Evolutionary conservation across 257 asterid genomes (phyloP), one percentile per base, ranked within the genome.

Genomic region (Salvia hispanica): DNA sequence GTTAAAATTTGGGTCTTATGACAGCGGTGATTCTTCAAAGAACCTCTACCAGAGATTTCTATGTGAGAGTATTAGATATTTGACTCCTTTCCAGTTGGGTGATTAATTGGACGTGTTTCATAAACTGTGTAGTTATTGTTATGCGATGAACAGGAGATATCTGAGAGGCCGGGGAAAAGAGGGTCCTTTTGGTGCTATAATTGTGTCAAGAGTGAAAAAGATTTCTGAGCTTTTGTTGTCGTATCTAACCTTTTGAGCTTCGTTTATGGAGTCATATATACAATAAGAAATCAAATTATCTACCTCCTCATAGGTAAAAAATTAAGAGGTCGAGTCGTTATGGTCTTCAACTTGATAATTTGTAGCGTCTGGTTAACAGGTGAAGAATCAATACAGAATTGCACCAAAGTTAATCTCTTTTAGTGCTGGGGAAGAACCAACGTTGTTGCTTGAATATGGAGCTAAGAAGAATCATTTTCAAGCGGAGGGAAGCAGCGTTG

Each of bases 311-410:
- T 44, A 59, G 50, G 11, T 40, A 1, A 40, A 40, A 13, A 3
- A 43, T 31, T 37, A 34, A 12, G 34, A 36, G 43, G 43, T 33
- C 47, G 56, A 13, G 37, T 28, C 39, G 55, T 64, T 59, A 48
- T 59, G 5, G 5, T 31, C 18, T 36, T 45, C 72, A 47, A 53
- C 25, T 14, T 52, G 48, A 33, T 54, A 58, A 47, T 65, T 10
- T 39, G 48, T 9, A 14, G 66, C 15, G 43, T 71, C 67, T 75
- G 72, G 25, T 80, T 67, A 62, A 61, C 85, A 94, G 99, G 95
- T 88, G 83, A 90, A 87, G 82, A 81, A 82, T 79, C 92, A 78
- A 69, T 91, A 88, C 84, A 84, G 91, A 75, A 82, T 94, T 36
- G 88, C 95, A 21, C 94, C 97, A 48, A 83, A 71, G 77, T 71